Conservation (phyloP, 2,329 filamentous ascomycete species). For the Bimuria novae-zelandiae region DNA sequence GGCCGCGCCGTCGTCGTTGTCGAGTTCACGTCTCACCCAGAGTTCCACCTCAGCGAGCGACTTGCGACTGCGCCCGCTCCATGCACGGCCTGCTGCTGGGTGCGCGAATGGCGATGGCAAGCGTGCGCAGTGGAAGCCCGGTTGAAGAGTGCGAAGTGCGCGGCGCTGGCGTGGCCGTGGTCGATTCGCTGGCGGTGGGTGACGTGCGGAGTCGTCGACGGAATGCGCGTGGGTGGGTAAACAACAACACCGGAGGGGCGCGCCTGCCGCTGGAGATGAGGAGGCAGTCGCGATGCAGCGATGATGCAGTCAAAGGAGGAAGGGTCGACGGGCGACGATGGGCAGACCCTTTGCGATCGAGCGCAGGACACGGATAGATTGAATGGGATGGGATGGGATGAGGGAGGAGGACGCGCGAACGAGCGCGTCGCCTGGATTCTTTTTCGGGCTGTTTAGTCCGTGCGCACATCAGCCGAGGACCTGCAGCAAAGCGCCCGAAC, state of each 20-base stretch:
- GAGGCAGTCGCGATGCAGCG: constrained; percentile 11
- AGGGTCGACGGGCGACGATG: constrained; percentile 23
- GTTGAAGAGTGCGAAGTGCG: constrained; percentile 10
- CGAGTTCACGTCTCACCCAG: constrained; percentile 26
- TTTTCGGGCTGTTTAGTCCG: constrained; percentile 16
- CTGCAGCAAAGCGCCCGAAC: constrained; percentile 26
- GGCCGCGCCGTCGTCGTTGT: constrained; percentile 20
- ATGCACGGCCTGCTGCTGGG: constrained; percentile 39
- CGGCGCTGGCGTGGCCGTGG: constrained; percentile 24
- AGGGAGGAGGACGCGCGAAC: constrained; percentile 20
- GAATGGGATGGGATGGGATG: constrained; percentile 17
- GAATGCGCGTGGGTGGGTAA: constrained; percentile 28
- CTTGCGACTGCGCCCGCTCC: constrained; percentile 32
- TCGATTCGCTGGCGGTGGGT: constrained; percentile 32
- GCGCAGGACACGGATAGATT: constrained; percentile 13
- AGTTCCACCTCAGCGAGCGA: constrained; percentile 41
- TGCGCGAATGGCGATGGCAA: not conserved
- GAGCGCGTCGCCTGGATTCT: constrained; percentile 26
- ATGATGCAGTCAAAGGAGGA: constrained; percentile 23
- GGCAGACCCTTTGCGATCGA: constrained; percentile 23
- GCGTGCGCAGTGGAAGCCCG: constrained; percentile 15
- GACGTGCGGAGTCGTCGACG: constrained; percentile 24
- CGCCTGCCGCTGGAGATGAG: constrained; percentile 11
- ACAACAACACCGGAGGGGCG: constrained; percentile 25
- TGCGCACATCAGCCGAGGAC: constrained; percentile 9